Evolutionary conservation across 768 basidiomycete genomes (phyloP), one percentile per base, ranked within the genome.

Genomic region (Boletus pseudo-olivaceus): DNA sequence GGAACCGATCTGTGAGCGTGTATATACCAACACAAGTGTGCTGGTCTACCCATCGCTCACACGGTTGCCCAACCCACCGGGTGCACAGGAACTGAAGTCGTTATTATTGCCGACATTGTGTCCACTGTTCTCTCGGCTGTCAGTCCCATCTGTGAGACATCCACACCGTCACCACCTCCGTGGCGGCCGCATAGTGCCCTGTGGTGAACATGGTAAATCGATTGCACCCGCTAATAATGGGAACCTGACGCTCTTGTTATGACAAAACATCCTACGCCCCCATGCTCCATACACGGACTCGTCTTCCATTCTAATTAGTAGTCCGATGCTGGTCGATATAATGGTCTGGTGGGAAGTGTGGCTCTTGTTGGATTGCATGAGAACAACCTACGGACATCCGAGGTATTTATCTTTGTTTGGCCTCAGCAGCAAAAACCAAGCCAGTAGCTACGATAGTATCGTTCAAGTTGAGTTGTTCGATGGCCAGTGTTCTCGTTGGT

Each of bases 401-500:
- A 32, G 19, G 23, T 57, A 2, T 64, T 64, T 66, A 14, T 14
- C 5, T 45, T 48, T 64, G 17, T 55, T 57, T 59, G 50, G 34
- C 32, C 11, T 15, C 20, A 17, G 5, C 29, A n/a, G 20, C 17
- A 51, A 51, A 61, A 61, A 12, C 27, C 19, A 8, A 19, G 35
- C 15, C 38, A 10, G 7, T 29, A 1, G 5, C 19, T 12, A n/a
- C n/a, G n/a, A n/a, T n/a, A n/a, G n/a, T n/a, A 4, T 17, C 7
- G 9, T 19, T 23, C 3, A 33, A 17, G 11, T 34, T 19, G 14
- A 17, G 11, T 34, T 19, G 14, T n/a, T 35, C 54, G 19, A 69
- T 67, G 67, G 51, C 59, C 0, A 54, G 46, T 3, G 39, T 57
- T 30, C 35, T 69, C 19, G 30, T 51, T 45, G 47, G 54, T 38